Percentiles rank a stretch among this genome's conserved stretches.
Conservation (phyloP, 352 stramenopile species). For the Globisporangium camurandrum region DNA sequence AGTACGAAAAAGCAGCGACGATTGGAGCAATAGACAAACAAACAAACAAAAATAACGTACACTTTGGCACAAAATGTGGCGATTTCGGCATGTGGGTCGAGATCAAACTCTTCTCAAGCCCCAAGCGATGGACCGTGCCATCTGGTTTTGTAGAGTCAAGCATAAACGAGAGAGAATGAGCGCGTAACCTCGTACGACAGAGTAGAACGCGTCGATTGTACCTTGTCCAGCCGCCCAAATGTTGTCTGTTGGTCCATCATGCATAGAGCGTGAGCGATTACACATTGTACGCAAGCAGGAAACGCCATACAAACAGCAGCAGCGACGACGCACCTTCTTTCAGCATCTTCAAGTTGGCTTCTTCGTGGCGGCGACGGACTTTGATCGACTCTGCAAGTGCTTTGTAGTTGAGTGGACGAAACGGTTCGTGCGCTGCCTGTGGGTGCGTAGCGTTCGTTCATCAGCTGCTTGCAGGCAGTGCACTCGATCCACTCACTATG, state of each 20-base stretch:
- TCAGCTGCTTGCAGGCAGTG: not conserved
- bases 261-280: not conserved
- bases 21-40: too few species aligned
- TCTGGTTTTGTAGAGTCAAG: too few species aligned
- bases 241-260: constrained; percentile 38
- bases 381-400: constrained; percentile 72
- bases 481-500: too few species aligned
- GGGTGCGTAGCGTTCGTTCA: not conserved
- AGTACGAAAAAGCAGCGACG: too few species aligned
- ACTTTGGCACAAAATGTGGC: constrained; percentile 43
- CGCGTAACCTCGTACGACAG: too few species aligned
- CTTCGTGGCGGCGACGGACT: constrained; percentile 68
- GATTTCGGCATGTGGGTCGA: constrained; percentile 39
- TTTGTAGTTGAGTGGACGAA: constrained; percentile 84
- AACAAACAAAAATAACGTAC: too few species aligned
- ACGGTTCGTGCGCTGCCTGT: constrained; percentile 70
- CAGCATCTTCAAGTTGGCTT: constrained; percentile 77
- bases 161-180: too few species aligned
- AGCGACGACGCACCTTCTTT: constrained; percentile 41
- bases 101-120: constrained; percentile 81
- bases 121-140: constrained; percentile 72
- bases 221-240: constrained; percentile 72
- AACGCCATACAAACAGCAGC: not conserved
- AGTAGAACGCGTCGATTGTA: constrained; percentile 7
- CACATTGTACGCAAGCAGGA: too few species aligned